Conservation (phyloP, 2,329 filamentous ascomycete species). For the Neofusicoccum cordaticola region DNA sequence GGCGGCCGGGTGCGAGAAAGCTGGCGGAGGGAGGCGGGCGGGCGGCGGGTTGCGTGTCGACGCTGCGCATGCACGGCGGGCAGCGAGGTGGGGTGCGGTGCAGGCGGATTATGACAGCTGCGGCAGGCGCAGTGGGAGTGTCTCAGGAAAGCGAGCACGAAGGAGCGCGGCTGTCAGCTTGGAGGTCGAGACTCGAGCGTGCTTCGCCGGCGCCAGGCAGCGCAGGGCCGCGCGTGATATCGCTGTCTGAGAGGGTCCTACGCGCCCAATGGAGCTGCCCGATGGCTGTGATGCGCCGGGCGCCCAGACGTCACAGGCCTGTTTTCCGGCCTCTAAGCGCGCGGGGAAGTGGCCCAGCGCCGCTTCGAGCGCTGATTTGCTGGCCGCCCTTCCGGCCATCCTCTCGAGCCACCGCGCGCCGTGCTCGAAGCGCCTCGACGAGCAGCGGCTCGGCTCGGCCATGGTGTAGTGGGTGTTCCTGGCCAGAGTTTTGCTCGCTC, state of each 20-base stretch:
- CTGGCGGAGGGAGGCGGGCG: neutral
- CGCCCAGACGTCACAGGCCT: slow-evolving; percentile 10
- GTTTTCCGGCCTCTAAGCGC: slow-evolving; percentile 4
- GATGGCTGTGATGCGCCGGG: neutral
- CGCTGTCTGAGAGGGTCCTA: neutral
- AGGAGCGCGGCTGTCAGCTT: neutral
- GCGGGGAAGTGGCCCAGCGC: slow-evolving; percentile 12
- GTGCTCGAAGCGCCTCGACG: neutral
- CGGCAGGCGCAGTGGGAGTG: neutral
- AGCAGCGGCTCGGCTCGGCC: slow-evolving; percentile 8
- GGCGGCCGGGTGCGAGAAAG: neutral
- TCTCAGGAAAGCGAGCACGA: neutral
- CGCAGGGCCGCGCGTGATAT: slow-evolving; percentile 2
- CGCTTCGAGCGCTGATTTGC: slow-evolving; percentile 1
- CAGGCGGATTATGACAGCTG: slow-evolving; percentile 3
- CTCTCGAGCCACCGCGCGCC: neutral
- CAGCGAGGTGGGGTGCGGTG: neutral
- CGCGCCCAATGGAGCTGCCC: slow-evolving; percentile 3
- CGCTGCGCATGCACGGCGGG: neutral
- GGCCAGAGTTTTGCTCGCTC: neutral
- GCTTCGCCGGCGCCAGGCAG: neutral
- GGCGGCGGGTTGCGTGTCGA: neutral
- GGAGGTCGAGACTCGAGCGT: neutral
- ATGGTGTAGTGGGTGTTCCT: neutral
- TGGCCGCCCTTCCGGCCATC: neutral